Base-by-base conservation (phyloP, 768 basidiomycete genomes). In the Boletus sp. region DNA sequence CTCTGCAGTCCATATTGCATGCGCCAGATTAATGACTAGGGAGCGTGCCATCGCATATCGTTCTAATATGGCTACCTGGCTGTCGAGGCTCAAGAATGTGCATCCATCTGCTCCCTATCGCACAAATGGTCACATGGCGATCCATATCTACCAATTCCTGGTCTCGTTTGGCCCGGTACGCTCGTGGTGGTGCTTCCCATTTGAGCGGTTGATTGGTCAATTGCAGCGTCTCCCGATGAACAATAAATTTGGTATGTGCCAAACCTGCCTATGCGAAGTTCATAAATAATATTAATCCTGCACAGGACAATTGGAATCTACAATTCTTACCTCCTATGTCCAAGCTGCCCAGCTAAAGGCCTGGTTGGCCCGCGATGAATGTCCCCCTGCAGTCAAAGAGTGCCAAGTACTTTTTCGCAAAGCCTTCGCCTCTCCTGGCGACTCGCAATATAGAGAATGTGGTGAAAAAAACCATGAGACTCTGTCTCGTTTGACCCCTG, bases 111-210 rank as follows among this genome's bases (percentile, higher is more conserved):
- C 40, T 40, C 14, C 3, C 2, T 17, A 32, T 39, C 30, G 4
- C 33, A 10, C 40, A 11, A 55, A 55, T 44, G 10, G 36, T 30
- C 40, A 49, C 11, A 47, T 47, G 33, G 47, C 24, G 3, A 15
- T 41, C 20, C 47, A 55, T 12, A 42, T 55, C 37, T 18, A 55
- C 10, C 7, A 55, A 14, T 55, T 30, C 17, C n/a, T 55, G 0
- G 2, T 28, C 6, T 17, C 5, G 1, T 55, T 55, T 49, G 47
- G 40, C 4, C 32, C 40, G 1, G 24, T 36, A 11, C 7, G 9
- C 11, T 55, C 47, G 18, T 55, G 40, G 33, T 55, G 47, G 54
- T 49, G 37, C 40, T 55, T 55, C 15, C 47, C 40, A 17, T 55
- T 54, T 6, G 20, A 55, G 24, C 17, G 9, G 5, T 18, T 55